Percentiles rank a stretch among this genome's conserved stretches.
Conservation (phyloP, 2,329 filamentous ascomycete genomes). For the Diaporthe capsici region DNA sequence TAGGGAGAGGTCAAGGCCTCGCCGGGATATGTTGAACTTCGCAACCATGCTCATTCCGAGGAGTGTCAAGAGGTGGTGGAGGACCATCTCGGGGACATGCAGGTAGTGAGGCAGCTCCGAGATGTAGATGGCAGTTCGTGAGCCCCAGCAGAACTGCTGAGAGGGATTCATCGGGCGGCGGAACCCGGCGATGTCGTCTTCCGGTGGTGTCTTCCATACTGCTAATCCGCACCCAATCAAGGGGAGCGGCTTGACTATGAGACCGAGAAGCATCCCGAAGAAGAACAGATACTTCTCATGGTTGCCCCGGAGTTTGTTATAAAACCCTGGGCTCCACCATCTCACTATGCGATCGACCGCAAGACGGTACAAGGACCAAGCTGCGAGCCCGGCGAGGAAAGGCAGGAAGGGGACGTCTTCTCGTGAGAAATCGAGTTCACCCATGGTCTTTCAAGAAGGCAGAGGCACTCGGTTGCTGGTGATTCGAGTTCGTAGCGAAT, state of each 20-base stretch:
- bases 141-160: constrained; percentile 46
- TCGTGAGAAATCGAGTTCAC: neutral
- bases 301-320: constrained; percentile 40
- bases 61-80: constrained; percentile 45
- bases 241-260: constrained; percentile 43
- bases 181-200: constrained; percentile 44
- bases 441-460: neutral
- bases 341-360: constrained; percentile 39
- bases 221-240: constrained; percentile 42
- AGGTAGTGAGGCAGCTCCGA: constrained; percentile 44
- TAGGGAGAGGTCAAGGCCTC: constrained; percentile 44
- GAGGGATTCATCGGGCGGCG: constrained; percentile 41
- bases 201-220: constrained; percentile 42
- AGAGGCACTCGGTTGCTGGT: too few relatives aligned
- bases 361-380: constrained; percentile 41
- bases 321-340: constrained; percentile 40
- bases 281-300: constrained; percentile 42
- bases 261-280: constrained; percentile 43
- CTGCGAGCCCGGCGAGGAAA: constrained; percentile 41
- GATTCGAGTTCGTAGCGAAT: neutral
- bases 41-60: constrained; percentile 41
- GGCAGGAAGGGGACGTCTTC: constrained; percentile 42
- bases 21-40: constrained; percentile 41
- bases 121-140: constrained; percentile 44
- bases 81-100: constrained; percentile 43